Base-by-base conservation (phyloP, 306 rosid genomes). In the Psophocarpus tetragonolobus region DNA sequence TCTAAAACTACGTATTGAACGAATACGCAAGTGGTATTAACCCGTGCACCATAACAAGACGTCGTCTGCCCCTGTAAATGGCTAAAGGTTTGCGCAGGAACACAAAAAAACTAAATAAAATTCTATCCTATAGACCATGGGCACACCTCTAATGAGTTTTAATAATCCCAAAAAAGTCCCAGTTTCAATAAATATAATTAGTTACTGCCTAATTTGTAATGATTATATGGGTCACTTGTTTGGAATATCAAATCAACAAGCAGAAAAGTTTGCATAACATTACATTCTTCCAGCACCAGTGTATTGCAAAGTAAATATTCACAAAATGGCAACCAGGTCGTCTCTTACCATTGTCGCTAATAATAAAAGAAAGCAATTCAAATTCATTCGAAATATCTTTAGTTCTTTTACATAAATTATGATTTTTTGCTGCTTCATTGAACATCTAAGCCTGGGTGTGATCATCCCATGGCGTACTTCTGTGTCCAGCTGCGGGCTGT, bases 401-500 rank as follows among this genome's bases (percentile, higher is more conserved):
- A 67, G 61, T 69, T 56, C 77, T 82, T 80, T 80, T 67, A 86
- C 92, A 76, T 78, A 74, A 68, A 74, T 82, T 67, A 82, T 51
- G 84, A 80, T 54, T 81, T 54, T 81, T 80, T 30, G 78, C 53
- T 53, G 62, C 65, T 57, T 58, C 77, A 64, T 53, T 66, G 33
- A 62, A 75, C 74, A 61, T 86, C 82, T 23, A 26, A 29, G 71
- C 29, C 66, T 17, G 15, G 15, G 4, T n/a, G 11, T 39, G 51
- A 23, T 87, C 87, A 92, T 74, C 93, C 93, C 96, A 92, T 89
- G 73, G 96, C 93, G 24, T 92, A 90, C 87, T 92, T 90, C 77
- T 92, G 97, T n/a, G 96, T 83, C 96, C 97, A 92, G 84, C 97
- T 88, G 86, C 97, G 97, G 48, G 97, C 93, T 3, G 96, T 92